These are phyloP conservation scores for Logfia minima DNA, from an alignment of 129 eudicot genomes.

Conservation along the genomic window DNA sequence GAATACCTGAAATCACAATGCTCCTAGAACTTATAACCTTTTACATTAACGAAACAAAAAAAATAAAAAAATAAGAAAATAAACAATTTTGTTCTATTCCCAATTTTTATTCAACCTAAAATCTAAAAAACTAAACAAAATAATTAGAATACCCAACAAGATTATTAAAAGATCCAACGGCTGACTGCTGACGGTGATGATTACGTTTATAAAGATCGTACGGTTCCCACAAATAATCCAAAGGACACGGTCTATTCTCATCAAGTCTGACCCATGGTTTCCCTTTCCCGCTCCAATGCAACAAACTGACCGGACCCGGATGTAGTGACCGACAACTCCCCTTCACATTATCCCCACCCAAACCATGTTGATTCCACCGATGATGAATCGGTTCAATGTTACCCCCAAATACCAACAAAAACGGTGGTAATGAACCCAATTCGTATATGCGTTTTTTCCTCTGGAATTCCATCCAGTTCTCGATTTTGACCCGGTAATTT, in stretches of 20 bases:
- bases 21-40: constrained; percentile 20
- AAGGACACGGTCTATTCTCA: constrained; percentile 77
- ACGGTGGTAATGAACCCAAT: constrained; percentile 84
- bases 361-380: constrained; percentile 92
- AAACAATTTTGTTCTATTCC: background rate
- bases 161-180: constrained; percentile 38
- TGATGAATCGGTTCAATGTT: constrained; percentile 75
- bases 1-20: constrained; percentile 44
- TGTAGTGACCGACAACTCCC: constrained; percentile 83
- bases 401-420: constrained; percentile 72
- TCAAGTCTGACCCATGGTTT: constrained; percentile 95
- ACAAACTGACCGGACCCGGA: constrained; percentile 86
- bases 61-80: background rate
- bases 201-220: constrained; percentile 62
- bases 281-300: constrained; percentile 95
- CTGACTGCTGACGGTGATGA: constrained; percentile 17
- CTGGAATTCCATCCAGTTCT: constrained; percentile 90
- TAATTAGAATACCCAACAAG: constrained; percentile 51
- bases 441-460: constrained; percentile 69
- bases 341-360: constrained; percentile 88
- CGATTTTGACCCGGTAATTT: constrained; percentile 48
- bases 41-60: background rate
- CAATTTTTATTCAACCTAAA: constrained; percentile 14
- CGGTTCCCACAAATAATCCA: constrained; percentile 95
- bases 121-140: constrained; percentile 36